phyloP scores from a whole-genome alignment of 345 rosid species.

The rapeseed (Brassica napus) region DNA sequence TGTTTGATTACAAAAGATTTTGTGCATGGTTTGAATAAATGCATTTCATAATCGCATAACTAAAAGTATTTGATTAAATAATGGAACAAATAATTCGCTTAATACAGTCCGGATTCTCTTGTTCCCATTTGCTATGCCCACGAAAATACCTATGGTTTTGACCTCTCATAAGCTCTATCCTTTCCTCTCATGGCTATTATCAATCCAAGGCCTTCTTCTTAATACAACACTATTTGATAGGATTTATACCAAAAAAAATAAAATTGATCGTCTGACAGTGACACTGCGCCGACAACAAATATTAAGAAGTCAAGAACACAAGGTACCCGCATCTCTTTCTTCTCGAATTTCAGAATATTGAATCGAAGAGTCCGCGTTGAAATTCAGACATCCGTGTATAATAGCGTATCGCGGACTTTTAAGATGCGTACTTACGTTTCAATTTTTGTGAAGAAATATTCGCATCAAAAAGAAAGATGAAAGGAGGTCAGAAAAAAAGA shows the following conservation, averaged over 20 bases:
- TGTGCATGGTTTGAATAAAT: background rate
- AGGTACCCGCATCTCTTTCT: background rate
- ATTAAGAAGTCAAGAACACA: background rate
- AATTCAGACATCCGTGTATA: conserved; percentile 6
- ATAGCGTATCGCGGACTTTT: background rate
- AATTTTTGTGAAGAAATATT: background rate
- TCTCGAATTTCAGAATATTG: conserved; percentile 14
- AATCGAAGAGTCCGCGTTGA: conserved; percentile 31
- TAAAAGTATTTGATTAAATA: background rate
- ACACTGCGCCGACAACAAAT: background rate
- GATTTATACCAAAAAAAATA: background rate
- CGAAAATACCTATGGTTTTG: background rate
- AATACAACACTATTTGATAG: background rate
- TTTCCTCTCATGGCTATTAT: background rate
- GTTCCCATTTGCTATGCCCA: background rate
- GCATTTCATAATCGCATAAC: background rate
- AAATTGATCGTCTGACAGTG: background rate
- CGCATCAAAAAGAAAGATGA: background rate
- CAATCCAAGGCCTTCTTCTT: background rate
- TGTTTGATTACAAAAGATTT: background rate
- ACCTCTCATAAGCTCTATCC: background rate
- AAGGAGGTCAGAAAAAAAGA: background rate
- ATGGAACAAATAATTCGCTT: background rate
- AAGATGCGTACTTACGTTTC: background rate
- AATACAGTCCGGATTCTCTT: background rate